Evolutionary conservation across 2,329 filamentous ascomycete genomes (phyloP), one percentile per base, ranked within the genome.

Genomic region (Penicillium sp.): DNA sequence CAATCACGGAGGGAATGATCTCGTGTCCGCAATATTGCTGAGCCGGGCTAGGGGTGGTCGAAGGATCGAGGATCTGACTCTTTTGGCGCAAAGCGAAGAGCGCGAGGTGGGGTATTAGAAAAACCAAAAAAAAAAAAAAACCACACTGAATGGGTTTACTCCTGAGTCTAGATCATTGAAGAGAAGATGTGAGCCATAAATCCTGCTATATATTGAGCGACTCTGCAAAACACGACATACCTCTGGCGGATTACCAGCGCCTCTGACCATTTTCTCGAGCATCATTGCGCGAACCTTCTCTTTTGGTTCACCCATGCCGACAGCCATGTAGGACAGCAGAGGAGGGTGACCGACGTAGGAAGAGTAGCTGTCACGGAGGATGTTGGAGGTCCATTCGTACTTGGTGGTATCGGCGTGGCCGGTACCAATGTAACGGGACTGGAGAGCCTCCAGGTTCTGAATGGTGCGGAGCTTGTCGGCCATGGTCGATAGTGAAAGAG

Each of bases 381-480:
- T 93, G 78, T 97, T 99, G 56, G 89, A 92, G 47, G 88, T 88
- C 91, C 92, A 99, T 77, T 99, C 94, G 86, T 94, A 94, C 74
- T 91, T 95, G 26, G 91, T 96, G 13, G 93, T 97, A 78, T 99
- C 94, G 40, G 93, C 90, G 74, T 97, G 92, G 23, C 94, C 94
- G 4, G 94, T 97, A 64, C 94, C 94, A 67, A 99, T 83, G 79
- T 94, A 97, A 69, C 95, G 95, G 68, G 92, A 88, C 77, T 99
- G 94, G 16, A 97, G 89, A 61, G 91, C 88, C 77, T 99, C 94
- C 70, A 99, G 92, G 75, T 99, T 94, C 76, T 99, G 94, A 67
- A 96, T 90, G 9, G 91, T 94, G 71, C 94, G 92, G 62, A 99
- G 89, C 78, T 99, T 99, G 79, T 99, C 94, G 75, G 94, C 94